Evolutionary conservation across 1,284 basidiomycete genomes (phyloP), one percentile per base, ranked within the genome.

Genomic region (Austroboletus olivaceoglutinosus): DNA sequence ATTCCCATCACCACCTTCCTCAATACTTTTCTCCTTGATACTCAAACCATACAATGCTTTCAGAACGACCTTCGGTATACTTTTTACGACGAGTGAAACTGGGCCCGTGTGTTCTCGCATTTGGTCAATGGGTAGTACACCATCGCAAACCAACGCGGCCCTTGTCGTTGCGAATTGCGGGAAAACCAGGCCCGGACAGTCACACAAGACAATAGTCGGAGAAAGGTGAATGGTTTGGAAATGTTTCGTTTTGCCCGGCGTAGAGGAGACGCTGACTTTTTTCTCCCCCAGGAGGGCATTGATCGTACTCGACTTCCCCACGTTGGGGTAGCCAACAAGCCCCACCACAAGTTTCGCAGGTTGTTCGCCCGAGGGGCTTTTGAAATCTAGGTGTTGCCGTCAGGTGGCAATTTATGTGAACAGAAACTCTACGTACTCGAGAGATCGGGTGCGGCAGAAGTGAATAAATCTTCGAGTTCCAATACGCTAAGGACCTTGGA

Each of bases 181-280:
- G 69, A 99, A 99, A 16, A 99, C 97, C 25, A 99, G 77, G 73
- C 97, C 97, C 13, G 97, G 97, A 74, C 97, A 99, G 75, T 99
- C 97, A 63, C 96, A 99, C n/a, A 99, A 81, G 13, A 91, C 79
- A 44, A 98, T 89, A 4, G 82, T 77, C 25, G 91, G 83, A 1
- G 94, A 94, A 23, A 99, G 80, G 58, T 94, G 83, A 56, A 98
- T 94, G 0, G 97, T 99, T 73, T 99, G 97, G 76, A 99, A 98
- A 72, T 99, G 97, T 69, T 99, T 99, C 27, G 97, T 99, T 72
- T 99, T 98, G 58, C 97, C 95, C 0, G 97, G 97, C 0, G 96
- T 99, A 0, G 94, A 86, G 2, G 95, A 98, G 9, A 98, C 96
- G 61, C 92, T 96, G 54, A 98, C 96, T 78, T 95, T 97, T 76